Evolutionary conservation across 176 grass and related monocot species (phyloP).

Genomic region (barley (Hordeum vulgare)): MorexV3_pseudomolecules_assembly NC_058521.1:572081896-572082395

Average conservation of each 20-base stretch:
- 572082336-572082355: background rate
- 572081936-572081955: too few species aligned
- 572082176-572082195: background rate
- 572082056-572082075: too few species aligned
- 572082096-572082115: background rate
- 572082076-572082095: too few species aligned
- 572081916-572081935: too few species aligned
- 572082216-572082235: background rate
- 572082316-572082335: conserved; percentile 29
- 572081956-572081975: background rate
- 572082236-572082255: background rate
- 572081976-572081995: background rate
- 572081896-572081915: too few species aligned
- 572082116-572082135: too few species aligned
- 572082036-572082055: background rate
- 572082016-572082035: background rate
- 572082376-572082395: background rate
- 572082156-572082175: too few species aligned
- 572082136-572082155: too few species aligned
- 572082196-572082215: background rate
- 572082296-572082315: conserved; percentile 19
- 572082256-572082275: background rate
- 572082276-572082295: background rate
- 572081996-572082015: background rate
- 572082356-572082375: conserved; percentile 9